These are phyloP conservation scores for Dactylis glomerata DNA, from an alignment of 176 grass and related monocot genomes.

Conservation along the genomic window DNA sequence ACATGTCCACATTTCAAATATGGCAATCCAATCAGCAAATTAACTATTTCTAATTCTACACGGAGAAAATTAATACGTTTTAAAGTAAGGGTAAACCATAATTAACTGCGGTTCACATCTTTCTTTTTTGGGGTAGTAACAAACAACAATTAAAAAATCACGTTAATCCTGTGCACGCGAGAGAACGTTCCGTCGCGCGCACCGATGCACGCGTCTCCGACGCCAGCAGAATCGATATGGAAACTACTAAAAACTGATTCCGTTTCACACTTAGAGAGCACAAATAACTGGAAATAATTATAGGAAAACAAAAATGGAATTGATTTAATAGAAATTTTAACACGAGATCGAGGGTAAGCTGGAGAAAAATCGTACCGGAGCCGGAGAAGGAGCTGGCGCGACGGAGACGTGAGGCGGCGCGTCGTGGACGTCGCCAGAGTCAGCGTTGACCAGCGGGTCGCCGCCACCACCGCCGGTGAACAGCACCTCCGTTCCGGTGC, in stretches of 20 bases:
- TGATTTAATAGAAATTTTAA: neutral
- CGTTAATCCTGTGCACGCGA: neutral
- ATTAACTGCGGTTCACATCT: neutral
- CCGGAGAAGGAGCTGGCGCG: neutral
- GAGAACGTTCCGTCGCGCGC: neutral
- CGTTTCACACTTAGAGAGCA: neutral
- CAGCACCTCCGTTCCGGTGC: constrained; percentile 17
- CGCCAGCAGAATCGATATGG: neutral
- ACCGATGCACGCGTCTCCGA: neutral
- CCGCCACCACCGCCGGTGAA: neutral
- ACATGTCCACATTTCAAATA: neutral
- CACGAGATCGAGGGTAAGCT: neutral
- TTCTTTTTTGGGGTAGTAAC: neutral
- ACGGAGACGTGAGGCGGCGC: neutral
- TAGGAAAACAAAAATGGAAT: neutral
- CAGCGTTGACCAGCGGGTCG: neutral
- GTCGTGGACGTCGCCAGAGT: constrained; percentile 6
- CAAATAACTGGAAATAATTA: neutral
- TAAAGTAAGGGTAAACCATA: neutral
- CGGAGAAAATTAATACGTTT: neutral
- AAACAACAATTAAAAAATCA: neutral
- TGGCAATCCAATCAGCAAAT: neutral
- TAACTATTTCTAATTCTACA: neutral
- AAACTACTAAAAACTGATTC: neutral
- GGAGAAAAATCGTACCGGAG: constrained; percentile 2